These are phyloP conservation scores for Zasmidium cellare DNA, from an alignment of 2,329 filamentous ascomycete genomes.

Conservation along the genomic window DNA sequence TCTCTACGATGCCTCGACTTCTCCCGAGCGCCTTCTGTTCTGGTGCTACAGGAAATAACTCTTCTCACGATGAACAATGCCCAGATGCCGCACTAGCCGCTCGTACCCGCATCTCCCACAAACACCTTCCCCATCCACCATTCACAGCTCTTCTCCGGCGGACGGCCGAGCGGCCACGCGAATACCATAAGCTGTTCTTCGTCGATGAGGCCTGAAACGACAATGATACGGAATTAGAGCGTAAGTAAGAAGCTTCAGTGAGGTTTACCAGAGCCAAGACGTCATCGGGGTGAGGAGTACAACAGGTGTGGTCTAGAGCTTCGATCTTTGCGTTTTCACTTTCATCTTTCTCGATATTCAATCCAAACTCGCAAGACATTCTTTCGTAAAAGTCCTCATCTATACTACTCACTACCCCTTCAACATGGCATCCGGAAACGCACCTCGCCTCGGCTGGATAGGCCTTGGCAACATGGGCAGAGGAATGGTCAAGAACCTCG, in stretches of 20 bases:
- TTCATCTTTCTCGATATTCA: neutral
- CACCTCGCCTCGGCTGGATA: constrained; percentile 65
- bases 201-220: too few relatives aligned
- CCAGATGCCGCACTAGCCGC: too few relatives aligned
- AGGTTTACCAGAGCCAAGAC: neutral
- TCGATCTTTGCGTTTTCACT: neutral
- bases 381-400: neutral
- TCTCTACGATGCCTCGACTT: too few relatives aligned
- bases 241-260: neutral
- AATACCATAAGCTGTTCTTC: too few relatives aligned
- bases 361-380: neutral
- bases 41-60: too few relatives aligned
- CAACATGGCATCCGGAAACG: constrained; percentile 10
- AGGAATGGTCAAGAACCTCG: constrained; percentile 81
- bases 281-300: neutral
- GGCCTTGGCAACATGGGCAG: constrained; percentile 87
- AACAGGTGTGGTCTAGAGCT: neutral
- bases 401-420: neutral
- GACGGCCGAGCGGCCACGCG: too few relatives aligned
- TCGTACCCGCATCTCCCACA: too few relatives aligned
- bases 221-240: neutral
- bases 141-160: too few relatives aligned
- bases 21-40: too few relatives aligned
- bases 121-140: too few relatives aligned
- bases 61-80: too few relatives aligned